Evolutionary conservation across 2,329 filamentous ascomycete species (phyloP).

Genomic region (Tolypocladium sp.): DNA sequence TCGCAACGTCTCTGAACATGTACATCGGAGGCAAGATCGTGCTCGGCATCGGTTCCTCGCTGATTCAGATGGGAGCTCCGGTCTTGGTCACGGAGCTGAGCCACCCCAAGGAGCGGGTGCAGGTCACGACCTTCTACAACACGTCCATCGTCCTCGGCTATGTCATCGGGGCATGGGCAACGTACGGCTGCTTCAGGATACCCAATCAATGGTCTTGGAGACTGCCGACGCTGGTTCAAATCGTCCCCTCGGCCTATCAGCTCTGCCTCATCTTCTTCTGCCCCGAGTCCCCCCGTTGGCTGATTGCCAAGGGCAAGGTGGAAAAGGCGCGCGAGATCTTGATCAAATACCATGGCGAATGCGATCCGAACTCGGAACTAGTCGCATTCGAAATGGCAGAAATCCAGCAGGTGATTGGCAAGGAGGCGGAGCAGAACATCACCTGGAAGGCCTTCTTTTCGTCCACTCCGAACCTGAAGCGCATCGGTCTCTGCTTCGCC

Average conservation of each 20-base stretch:
- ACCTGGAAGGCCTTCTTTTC: slow-evolving; percentile 33
- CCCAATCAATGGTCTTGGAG: slow-evolving; percentile 36
- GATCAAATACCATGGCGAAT: slow-evolving; percentile 41
- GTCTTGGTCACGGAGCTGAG: slow-evolving; percentile 32
- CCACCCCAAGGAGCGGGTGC: slow-evolving; percentile 29
- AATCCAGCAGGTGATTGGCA: slow-evolving; percentile 36
- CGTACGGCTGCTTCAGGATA: slow-evolving; percentile 20
- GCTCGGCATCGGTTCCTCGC: slow-evolving; percentile 23
- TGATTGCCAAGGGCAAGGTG: slow-evolving; percentile 39
- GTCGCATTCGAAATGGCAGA: slow-evolving; percentile 39
- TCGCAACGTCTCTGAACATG: slow-evolving; percentile 23
- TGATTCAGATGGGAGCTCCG: slow-evolving; percentile 31
- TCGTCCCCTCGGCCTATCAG: slow-evolving; percentile 30
- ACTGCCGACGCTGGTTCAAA: slow-evolving; percentile 43
- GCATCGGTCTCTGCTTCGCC: slow-evolving; percentile 28
- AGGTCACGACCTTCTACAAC: slow-evolving; percentile 28
- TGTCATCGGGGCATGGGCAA: slow-evolving; percentile 27
- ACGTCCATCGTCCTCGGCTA: slow-evolving; percentile 30
- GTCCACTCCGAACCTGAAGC: slow-evolving; percentile 27
- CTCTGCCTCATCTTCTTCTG: slow-evolving; percentile 38
- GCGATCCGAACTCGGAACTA: slow-evolving; percentile 30
- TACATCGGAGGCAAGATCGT: slow-evolving; percentile 29
- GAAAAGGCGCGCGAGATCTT: slow-evolving; percentile 42
- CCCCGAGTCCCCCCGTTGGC: slow-evolving; percentile 52
- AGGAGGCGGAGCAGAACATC: slow-evolving; percentile 19